These are phyloP conservation scores for Entrophospora sp. DNA, from an alignment of 192 early-diverging fungal species.

Conservation along the genomic window DNA sequence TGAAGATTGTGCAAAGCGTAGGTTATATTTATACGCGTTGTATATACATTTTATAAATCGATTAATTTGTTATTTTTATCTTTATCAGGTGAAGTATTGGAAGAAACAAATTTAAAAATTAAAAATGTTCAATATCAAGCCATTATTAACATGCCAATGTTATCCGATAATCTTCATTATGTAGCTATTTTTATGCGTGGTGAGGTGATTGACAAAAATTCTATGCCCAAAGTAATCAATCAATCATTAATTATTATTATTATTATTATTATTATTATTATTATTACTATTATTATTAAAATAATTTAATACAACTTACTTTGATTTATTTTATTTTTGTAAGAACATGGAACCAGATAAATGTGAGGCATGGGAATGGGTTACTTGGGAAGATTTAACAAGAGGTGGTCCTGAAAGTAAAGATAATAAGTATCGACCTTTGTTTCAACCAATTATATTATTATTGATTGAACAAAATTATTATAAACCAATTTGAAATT, in stretches of 20 bases:
- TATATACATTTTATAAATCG: neutral
- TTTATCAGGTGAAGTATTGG: slow-evolving; percentile 24
- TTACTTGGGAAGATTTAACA: slow-evolving; percentile 23
- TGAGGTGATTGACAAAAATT: slow-evolving; percentile 17
- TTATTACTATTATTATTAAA: neutral
- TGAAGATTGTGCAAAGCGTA: slow-evolving; percentile 33
- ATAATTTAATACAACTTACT: neutral
- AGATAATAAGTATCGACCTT: slow-evolving; percentile 7
- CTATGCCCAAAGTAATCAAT: slow-evolving; percentile 14
- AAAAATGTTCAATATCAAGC: slow-evolving; percentile 22
- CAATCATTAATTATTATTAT: neutral
- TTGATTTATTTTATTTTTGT: neutral
- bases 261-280: neutral
- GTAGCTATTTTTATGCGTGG: slow-evolving; percentile 39
- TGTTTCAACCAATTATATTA: slow-evolving; percentile 16
- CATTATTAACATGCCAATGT: slow-evolving; percentile 32
- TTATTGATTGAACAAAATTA: no score
- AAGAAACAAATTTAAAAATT: slow-evolving; percentile 34
- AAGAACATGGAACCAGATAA: slow-evolving; percentile 37
- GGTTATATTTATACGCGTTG: slow-evolving; percentile 7
- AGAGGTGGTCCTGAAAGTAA: neutral
- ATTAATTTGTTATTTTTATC: neutral
- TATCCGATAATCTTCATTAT: slow-evolving; percentile 36
- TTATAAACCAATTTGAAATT: no score
- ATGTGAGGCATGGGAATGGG: slow-evolving; percentile 34